Evolutionary conservation across 1,139 yeast genomes (phyloP), one percentile per base, ranked within the genome.

Genomic region (Saccharomyces uvarum): DNA sequence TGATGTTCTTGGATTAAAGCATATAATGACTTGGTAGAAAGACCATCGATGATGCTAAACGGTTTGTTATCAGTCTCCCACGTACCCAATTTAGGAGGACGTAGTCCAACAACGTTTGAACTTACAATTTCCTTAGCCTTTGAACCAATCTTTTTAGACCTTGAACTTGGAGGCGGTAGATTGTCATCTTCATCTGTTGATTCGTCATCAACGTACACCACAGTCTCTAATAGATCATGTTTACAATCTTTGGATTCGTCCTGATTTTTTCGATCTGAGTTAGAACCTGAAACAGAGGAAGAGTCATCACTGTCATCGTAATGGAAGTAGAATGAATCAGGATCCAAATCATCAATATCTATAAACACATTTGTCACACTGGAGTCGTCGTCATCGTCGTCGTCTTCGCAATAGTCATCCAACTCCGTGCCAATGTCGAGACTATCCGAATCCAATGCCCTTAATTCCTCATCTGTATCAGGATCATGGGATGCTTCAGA

Each of bases 41-140:
- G 77, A 4, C 99, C 98, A 69, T 93, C 98, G 63, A 93, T 91
- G 56, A 93, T 89, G 28, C 97, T 95, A 71, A 87, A 89, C 0
- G 97, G 97, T 63, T 88, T 84, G 52, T 81, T 80, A 57, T 84
- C 88, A 28, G 96, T 87, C 13, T 85, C 82, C 96, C 98, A 93
- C 1, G 96, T 86, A 0, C 97, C 98, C 56, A 93, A 75, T 27
- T 88, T 80, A 1, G 99, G 99, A 1, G 98, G 97, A 54, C 96
- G 75, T 58, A 91, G 83, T 55, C 91, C 91, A 29, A 88, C 84
- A 6, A 86, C 84, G 52, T 90, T 86, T 1, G 95, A 85, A 7
- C 96, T 86, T 21, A 93, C 77, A 11, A 93, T 89, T 69, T 93
- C 98, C 60, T 93, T 90, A 2, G 87, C 82, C 61, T 86, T 84